Base-by-base conservation (phyloP, 75 land plant species). In the Sequoiadendron giganteum region DNA sequence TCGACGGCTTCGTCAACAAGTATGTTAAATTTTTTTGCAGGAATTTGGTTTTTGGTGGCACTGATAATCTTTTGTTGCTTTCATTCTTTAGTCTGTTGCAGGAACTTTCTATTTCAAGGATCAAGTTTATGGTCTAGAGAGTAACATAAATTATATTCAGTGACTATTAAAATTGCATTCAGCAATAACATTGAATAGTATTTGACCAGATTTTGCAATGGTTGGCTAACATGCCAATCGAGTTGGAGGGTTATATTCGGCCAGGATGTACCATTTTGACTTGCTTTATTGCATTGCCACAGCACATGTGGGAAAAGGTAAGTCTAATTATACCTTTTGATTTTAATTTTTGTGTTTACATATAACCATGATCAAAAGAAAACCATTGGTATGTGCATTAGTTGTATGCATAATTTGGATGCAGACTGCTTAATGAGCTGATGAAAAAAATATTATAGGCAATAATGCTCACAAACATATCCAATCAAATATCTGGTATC, bases 261-360 rank as follows among this genome's bases (percentile, higher is more conserved):
- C 98, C 99, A 78, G 99, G 99, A 16, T 98, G 99, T 93, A 97
- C 93, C 49, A 98, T 98, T 43, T 91, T 98, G 86, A 98, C 99
- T 42, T 90, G 91, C 42, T 98, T 97, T 86, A 88, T 98, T 87
- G 89, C 99, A 43, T 96, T 97, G 97, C 99, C 99, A n/a, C 88
- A 88, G 4, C 81, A 82, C 34, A 94, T 94, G 96, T 98, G 99
- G 99, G 88, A 90, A 5, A 95, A 93, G 97, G 99, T 97, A 88
- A 86, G 47, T 25, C 49, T 42, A 49, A 76, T 36, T 25, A 30
- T 43, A 28, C 45, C 45, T 54, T 21, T 21, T 54, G 86, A 36
- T 85, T 49, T 10, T 49, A 10, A 10, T 49, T 49, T 36, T 18
- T 39, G 3, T 39, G 1, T 11, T 85, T 85, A 32, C 34, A 30